Evolutionary conservation across 164 flowering plant species (phyloP).

Genomic region (Nelumbo lutea): DNA sequence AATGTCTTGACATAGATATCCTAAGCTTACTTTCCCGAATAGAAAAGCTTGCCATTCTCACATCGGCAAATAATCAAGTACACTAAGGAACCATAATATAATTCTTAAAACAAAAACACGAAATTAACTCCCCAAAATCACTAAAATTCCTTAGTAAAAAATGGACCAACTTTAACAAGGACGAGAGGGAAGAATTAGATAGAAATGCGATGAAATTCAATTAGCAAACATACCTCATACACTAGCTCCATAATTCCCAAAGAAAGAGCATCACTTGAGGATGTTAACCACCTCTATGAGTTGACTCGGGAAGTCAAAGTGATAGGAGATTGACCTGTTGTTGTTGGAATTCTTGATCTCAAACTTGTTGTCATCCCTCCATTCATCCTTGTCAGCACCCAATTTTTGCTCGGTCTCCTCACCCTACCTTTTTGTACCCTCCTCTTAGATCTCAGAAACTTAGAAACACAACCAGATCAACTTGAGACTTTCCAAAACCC

Average conservation of each 20-base stretch:
- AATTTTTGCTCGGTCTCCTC: no score
- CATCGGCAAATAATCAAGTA: no score
- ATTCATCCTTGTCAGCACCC: conserved; percentile 12
- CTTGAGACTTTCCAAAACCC: no score
- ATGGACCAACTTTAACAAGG: no score
- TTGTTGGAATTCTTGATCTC: background rate
- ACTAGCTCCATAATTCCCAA: conserved; percentile 43
- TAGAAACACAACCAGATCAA: no score
- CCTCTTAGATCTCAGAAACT: no score
- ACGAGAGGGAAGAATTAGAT: no score
- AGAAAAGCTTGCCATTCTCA: no score
- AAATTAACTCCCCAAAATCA: background rate
- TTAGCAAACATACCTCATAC: conserved; percentile 26
- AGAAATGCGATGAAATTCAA: background rate
- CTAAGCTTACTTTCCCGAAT: no score
- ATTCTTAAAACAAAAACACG: background rate
- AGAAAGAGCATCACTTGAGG: conserved; percentile 25
- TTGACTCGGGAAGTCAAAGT: background rate
- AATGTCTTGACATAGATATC: no score
- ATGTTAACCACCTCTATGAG: background rate
- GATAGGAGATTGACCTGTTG: background rate
- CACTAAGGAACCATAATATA: no score
- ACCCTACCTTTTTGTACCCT: no score
- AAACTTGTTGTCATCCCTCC: background rate
- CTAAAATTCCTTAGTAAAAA: background rate